These are phyloP conservation scores for Fusarium gaditjirri DNA, from an alignment of 2,329 filamentous ascomycete genomes.

Conservation along the genomic window DNA sequence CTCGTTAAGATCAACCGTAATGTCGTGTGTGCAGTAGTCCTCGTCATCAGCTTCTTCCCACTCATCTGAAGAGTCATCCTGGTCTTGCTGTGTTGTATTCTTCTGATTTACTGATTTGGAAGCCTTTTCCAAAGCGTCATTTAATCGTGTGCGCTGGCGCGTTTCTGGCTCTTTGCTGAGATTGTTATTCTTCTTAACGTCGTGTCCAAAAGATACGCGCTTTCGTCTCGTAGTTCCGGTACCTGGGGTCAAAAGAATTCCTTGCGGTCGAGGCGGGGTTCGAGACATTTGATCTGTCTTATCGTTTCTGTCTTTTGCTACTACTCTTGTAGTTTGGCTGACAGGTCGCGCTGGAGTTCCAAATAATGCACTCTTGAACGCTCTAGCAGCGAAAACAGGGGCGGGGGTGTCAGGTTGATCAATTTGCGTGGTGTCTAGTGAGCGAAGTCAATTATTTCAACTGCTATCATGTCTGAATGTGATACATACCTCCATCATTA, in stretches of 20 bases:
- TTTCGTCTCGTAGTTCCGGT: conserved; percentile 70
- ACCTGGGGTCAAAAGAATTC: conserved; percentile 73
- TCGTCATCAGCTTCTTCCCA: conserved; percentile 64
- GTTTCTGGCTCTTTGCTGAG: conserved; percentile 43
- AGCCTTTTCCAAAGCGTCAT: conserved; percentile 57
- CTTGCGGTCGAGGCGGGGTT: conserved; percentile 63
- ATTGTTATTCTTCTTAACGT: conserved; percentile 58
- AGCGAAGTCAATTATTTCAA: background rate
- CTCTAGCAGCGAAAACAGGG: conserved; percentile 73
- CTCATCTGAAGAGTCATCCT: conserved; percentile 50
- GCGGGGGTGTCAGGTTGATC: conserved; percentile 73
- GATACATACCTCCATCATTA: conserved; percentile 46
- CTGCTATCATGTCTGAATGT: background rate
- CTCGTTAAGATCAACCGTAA: conserved; percentile 77
- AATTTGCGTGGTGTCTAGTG: conserved; percentile 57
- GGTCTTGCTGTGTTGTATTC: conserved; percentile 11
- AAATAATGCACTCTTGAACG: conserved; percentile 72
- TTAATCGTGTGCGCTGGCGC: conserved; percentile 56
- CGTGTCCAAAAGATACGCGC: conserved; percentile 72
- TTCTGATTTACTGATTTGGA: conserved; percentile 25
- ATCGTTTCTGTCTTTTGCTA: conserved; percentile 37
- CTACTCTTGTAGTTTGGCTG: conserved; percentile 45
- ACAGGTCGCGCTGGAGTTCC: conserved; percentile 62
- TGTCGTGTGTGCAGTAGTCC: conserved; percentile 64
- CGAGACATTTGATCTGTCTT: conserved; percentile 46